Conservation (phyloP, 352 stramenopile genomes). For the Thraustotheca clavata region DNA sequence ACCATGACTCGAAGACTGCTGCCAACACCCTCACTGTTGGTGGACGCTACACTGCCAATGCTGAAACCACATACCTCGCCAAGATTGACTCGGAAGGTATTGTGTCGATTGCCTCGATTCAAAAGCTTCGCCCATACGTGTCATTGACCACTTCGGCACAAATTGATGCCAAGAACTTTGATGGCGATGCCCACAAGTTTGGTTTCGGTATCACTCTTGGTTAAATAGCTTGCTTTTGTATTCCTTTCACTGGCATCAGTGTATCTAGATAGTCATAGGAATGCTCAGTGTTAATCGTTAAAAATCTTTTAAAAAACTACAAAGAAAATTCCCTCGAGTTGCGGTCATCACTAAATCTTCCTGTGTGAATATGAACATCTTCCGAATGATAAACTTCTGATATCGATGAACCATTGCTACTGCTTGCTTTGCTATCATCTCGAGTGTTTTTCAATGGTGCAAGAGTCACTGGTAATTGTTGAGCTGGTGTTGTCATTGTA, state of each 20-base stretch:
- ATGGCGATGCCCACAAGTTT: conserved; percentile 81
- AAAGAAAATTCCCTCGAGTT: conserved; percentile 12
- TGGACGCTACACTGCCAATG: conserved; percentile 64
- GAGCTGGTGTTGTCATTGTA: neutral
- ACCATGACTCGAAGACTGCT: conserved; percentile 83
- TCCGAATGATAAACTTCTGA: neutral
- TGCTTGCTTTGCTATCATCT: neutral
- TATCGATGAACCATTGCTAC: neutral
- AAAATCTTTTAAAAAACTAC: neutral
- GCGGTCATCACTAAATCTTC: neutral
- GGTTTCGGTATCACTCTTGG: conserved; percentile 80
- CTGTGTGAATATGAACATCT: neutral
- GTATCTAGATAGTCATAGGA: neutral
- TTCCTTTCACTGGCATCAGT: neutral
- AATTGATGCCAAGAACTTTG: conserved; percentile 82
- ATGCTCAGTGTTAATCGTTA: neutral
- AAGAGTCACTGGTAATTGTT: neutral
- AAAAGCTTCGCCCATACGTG: conserved; percentile 67
- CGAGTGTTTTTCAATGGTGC: neutral
- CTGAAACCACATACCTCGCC: conserved; percentile 67
- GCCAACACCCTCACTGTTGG: conserved; percentile 69
- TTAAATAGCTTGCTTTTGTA: conserved; percentile 31
- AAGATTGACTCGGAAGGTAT: conserved; percentile 81
- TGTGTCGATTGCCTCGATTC: conserved; percentile 61
- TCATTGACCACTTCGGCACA: conserved; percentile 68